These are phyloP conservation scores for Coniochaeta prunicola DNA, from an alignment of 2,329 filamentous ascomycete genomes.

Conservation along the genomic window DNA sequence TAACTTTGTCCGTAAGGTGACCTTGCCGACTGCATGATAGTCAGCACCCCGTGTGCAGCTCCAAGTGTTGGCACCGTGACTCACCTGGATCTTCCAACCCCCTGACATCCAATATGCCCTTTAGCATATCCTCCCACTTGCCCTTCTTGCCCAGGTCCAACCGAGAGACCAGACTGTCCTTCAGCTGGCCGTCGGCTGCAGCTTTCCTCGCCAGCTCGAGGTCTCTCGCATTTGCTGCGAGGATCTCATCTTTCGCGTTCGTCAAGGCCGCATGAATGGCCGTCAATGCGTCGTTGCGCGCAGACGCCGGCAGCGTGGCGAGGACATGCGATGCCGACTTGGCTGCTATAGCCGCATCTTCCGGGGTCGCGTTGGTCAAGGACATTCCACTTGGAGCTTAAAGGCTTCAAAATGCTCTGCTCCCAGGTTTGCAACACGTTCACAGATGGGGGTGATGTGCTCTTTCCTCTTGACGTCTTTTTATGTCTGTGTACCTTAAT, in stretches of 20 bases:
- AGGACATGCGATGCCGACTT: conserved; percentile 77
- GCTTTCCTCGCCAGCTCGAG: conserved; percentile 67
- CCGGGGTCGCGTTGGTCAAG: conserved; percentile 75
- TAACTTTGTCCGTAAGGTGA: conserved; percentile 75
- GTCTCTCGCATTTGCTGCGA: conserved; percentile 81
- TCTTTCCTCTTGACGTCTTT: neutral
- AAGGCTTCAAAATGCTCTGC: no score
- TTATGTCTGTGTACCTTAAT: no score
- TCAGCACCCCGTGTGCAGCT: neutral
- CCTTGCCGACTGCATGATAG: conserved; percentile 61
- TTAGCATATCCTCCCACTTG: conserved; percentile 97
- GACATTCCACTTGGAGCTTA: conserved; percentile 56
- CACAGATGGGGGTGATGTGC: neutral
- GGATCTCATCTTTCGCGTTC: conserved; percentile 63
- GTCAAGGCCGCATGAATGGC: conserved; percentile 73
- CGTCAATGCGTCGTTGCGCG: conserved; percentile 78
- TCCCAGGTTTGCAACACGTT: neutral
- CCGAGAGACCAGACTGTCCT: conserved; percentile 76
- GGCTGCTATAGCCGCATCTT: conserved; percentile 69
- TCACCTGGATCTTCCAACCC: conserved; percentile 77
- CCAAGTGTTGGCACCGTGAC: conserved; percentile 18
- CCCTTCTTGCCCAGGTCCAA: conserved; percentile 79
- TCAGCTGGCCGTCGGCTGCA: conserved; percentile 68
- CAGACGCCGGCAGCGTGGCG: conserved; percentile 66
- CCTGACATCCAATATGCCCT: conserved; percentile 85